Percentiles rank a stretch among this genome's conserved stretches.
phyloP scores from a whole-genome alignment of 2,329 filamentous ascomycete genomes.

The Botrytis elliptica region DNA sequence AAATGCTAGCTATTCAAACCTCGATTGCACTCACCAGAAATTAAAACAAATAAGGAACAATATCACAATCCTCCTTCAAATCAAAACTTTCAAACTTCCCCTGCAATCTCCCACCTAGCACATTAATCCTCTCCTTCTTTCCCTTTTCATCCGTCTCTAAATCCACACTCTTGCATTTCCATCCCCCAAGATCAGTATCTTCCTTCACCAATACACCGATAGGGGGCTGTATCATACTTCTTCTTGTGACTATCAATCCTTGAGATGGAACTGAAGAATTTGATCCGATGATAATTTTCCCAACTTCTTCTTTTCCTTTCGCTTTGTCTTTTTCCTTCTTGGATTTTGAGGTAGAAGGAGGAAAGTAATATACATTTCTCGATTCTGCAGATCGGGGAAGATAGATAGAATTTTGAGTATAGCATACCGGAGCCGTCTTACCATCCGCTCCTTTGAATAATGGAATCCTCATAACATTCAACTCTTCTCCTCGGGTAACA shows the following conservation, averaged over 20 bases:
- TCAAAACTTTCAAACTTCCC: slow-evolving; percentile 19
- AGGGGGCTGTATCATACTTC: neutral
- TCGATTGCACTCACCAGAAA: too few species aligned
- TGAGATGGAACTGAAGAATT: slow-evolving; percentile 12
- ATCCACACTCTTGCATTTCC: neutral
- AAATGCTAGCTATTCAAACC: neutral
- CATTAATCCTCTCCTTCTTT: neutral
- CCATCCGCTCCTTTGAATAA: neutral
- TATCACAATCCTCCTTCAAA: slow-evolving; percentile 20
- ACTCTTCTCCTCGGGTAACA: neutral
- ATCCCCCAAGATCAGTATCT: slow-evolving; percentile 5
- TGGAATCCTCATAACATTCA: slow-evolving; percentile 9
- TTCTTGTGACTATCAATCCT: neutral
- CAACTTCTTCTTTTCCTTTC: slow-evolving; percentile 5
- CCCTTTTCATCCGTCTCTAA: neutral
- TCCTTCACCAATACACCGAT: slow-evolving; percentile 11
- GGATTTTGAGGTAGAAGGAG: neutral
- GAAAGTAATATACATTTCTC: slow-evolving; percentile 18
- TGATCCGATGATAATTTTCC: slow-evolving; percentile 2
- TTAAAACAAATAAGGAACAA: slow-evolving; percentile 12
- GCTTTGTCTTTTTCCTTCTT: neutral
- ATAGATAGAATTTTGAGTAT: slow-evolving; percentile 1
- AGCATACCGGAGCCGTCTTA: neutral
- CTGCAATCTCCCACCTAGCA: slow-evolving; percentile 5
- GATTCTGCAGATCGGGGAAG: neutral